A percentile compares a stretch with the other conserved stretches of the same genome.
Conservation (phyloP, 148 eudicot species). For the Limonium bicolor region DNA sequence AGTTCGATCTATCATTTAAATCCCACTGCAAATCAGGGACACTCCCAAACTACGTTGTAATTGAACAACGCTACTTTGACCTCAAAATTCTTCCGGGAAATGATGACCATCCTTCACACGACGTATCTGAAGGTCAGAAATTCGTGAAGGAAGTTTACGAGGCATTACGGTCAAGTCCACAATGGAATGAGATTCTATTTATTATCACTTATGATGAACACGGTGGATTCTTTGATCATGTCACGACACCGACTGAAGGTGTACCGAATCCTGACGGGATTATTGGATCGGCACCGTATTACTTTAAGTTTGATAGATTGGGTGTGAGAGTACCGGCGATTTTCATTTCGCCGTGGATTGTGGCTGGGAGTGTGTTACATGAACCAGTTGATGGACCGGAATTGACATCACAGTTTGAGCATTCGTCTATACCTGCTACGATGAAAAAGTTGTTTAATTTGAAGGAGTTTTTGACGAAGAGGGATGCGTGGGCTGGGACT, state of each 20-base stretch:
- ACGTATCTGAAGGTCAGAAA: conserved; percentile 52
- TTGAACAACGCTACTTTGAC: conserved; percentile 41
- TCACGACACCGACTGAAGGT: conserved; percentile 45
- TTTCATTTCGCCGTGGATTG: conserved; percentile 60
- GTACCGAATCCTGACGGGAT: conserved; percentile 70
- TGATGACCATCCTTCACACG: conserved; percentile 60
- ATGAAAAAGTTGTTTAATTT: conserved; percentile 43
- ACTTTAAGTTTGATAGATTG: conserved; percentile 50
- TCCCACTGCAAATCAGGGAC: conserved; percentile 33
- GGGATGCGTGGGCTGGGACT: conserved; percentile 64
- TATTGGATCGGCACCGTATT: conserved; percentile 41
- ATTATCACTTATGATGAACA: conserved; percentile 68
- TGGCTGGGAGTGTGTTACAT: conserved; percentile 25
- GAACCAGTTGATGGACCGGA: conserved; percentile 42
- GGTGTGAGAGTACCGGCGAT: conserved; percentile 77
- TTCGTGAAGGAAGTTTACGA: conserved; percentile 68
- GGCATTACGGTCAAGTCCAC: conserved; percentile 65
- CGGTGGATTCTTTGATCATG: conserved; percentile 83
- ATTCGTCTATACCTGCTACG: conserved; percentile 56
- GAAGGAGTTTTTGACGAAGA: conserved; percentile 33
- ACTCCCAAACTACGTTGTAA: conserved; percentile 39
- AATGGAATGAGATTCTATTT: conserved; percentile 70
- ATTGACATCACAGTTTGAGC: conserved; percentile 46
- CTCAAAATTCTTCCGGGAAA: conserved; percentile 21
- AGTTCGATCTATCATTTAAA: conserved; percentile 20